A percentile compares a stretch with the other conserved stretches of the same genome.
phyloP scores from a whole-genome alignment of 148 eudicot species.

The Rhododendron kiyosumense region DNA sequence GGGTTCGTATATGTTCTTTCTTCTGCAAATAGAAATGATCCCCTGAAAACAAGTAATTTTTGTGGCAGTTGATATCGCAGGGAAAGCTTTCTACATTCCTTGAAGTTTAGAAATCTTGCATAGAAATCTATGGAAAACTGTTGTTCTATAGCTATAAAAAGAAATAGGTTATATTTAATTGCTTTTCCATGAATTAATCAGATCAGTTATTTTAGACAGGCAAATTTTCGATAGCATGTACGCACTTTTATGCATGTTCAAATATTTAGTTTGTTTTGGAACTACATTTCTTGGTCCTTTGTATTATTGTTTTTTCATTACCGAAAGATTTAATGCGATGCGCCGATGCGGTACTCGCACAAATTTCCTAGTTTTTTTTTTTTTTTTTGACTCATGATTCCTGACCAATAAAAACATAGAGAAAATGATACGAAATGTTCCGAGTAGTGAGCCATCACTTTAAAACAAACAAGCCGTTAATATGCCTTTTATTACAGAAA shows the following conservation, averaged over 20 bases:
- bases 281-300: neutral
- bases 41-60: neutral
- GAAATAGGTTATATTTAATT: neutral
- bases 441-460: neutral
- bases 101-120: neutral
- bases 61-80: neutral
- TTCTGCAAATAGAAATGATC: neutral
- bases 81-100: neutral
- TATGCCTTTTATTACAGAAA: neutral
- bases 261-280: neutral
- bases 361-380: neutral
- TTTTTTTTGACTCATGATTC: neutral
- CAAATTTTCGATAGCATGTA: neutral
- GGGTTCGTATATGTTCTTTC: constrained; percentile 39
- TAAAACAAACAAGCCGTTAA: neutral
- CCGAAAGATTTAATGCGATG: neutral
- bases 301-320: neutral
- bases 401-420: neutral
- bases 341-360: neutral
- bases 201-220: neutral
- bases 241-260: neutral
- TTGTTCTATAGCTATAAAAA: neutral
- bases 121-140: neutral
- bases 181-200: neutral
- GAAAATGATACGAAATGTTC: neutral